phyloP scores from a whole-genome alignment of 306 rosid genomes.

The Acacia confusa region DNA sequence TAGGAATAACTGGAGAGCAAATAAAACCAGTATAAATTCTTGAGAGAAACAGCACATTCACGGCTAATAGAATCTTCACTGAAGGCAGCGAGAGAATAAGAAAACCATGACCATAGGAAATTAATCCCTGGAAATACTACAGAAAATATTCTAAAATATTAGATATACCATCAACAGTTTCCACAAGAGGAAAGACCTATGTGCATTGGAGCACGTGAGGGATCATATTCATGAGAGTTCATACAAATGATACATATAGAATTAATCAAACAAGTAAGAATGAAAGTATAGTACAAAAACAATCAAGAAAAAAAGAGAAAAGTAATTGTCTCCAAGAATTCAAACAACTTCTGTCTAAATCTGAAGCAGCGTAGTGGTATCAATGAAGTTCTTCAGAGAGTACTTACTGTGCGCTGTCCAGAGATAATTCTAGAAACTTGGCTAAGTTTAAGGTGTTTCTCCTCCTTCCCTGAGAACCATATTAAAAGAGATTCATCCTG shows the following conservation, averaged over 20 bases:
- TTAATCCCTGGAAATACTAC: constrained; percentile 1
- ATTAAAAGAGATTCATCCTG: constrained; percentile 97
- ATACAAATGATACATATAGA: constrained; percentile 16
- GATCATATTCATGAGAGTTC: constrained; percentile 25
- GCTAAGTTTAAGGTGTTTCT: constrained; percentile 88
- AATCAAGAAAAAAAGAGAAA: not conserved
- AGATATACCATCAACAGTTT: constrained; percentile 22
- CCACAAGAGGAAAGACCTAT: not conserved
- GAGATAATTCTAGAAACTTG: constrained; percentile 94
- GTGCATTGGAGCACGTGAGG: constrained; percentile 2
- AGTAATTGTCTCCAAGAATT: constrained; percentile 15
- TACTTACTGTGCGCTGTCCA: constrained; percentile 95
- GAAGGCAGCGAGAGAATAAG: not conserved
- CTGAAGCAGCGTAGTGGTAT: constrained; percentile 29
- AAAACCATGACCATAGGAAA: not conserved
- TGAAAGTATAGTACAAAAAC: constrained; percentile 10
- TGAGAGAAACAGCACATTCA: not conserved
- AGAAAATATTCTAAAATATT: not conserved
- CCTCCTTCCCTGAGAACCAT: constrained; percentile 98
- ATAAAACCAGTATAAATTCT: constrained; percentile 28
- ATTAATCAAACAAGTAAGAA: constrained; percentile 24
- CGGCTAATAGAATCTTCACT: not conserved
- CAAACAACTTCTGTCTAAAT: constrained; percentile 19
- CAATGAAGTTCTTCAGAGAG: constrained; percentile 26
- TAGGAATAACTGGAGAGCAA: constrained; percentile 24